Evolutionary conservation across 176 grass and related monocot species (phyloP), one percentile per base, ranked within the genome.

Genomic region (Rhipidocladum racemiflorum): DNA sequence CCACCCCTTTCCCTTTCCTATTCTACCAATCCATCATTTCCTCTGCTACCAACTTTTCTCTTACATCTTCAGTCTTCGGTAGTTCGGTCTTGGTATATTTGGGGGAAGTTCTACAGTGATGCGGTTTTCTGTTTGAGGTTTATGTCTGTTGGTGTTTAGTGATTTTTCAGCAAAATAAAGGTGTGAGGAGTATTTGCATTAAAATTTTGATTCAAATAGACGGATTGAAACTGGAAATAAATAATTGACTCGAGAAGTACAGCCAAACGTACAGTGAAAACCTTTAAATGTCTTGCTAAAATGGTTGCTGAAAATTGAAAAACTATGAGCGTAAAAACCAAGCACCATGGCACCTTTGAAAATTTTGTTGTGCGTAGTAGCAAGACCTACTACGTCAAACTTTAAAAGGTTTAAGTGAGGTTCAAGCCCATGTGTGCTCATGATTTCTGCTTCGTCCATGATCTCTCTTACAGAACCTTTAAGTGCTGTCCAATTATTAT

Each of bases 11-110:
- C 27, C 36, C 28, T 13, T 71, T 20, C 45, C 68, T 77, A n/a
- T 39, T 82, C 65, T 55, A 32, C 78, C 28, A 42, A 66, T 42
- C 10, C 83, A 85, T 72, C 65, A 65, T 89, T 86, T 39, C 55
- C 21, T 65, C 5, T 10, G 53, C 36, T 50, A 70, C 45, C 65
- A 23, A 40, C 35, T 72, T 82, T 54, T 55, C 55, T 51, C 16
- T 72, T 71, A 29, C 28, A 72, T 38, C 11, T n/a, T 38, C 59
- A 11, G 60, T 43, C 55, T 75, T 42, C 4, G 32, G 32, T 34
- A n/a, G n/a, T 3, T 34, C 4, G 32, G 32, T 34, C 2, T 34
- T 34, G 29, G 6, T 76, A 51, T 61, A 30, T 30, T 25, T 77
- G 43, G 32, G 24, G 42, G 36, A 34, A 67, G 5, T 61, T 50